Evolutionary conservation across 2,329 filamentous ascomycete genomes (phyloP).

Genomic region (Exophiala mesophila): DNA sequence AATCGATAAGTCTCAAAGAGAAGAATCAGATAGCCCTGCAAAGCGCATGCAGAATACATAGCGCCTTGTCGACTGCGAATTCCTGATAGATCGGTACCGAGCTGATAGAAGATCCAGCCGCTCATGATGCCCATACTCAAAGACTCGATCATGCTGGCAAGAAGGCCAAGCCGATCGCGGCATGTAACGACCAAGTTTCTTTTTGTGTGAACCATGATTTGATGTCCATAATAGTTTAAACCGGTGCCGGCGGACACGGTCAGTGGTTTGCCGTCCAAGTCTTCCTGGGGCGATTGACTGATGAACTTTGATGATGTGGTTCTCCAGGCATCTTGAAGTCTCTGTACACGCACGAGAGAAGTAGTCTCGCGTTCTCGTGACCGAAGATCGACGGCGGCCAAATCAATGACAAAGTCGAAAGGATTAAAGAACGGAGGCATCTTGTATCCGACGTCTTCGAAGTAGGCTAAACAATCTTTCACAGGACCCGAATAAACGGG

Average conservation of each 20-base stretch:
- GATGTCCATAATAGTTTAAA: constrained; percentile 1
- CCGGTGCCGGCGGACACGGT: constrained; percentile 1
- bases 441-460: constrained; percentile 54
- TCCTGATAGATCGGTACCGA: constrained; percentile 62
- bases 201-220: constrained; percentile 54
- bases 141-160: constrained; percentile 64
- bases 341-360: constrained; percentile 56
- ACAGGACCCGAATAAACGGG: constrained; percentile 63
- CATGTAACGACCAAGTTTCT: constrained; percentile 67
- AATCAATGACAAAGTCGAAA: constrained; percentile 69
- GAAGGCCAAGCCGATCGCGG: constrained; percentile 71
- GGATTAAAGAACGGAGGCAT: constrained; percentile 71
- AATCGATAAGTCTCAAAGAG: constrained; percentile 72
- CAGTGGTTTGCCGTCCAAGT: constrained; percentile 2
- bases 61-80: constrained; percentile 70
- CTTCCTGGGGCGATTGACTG: background rate
- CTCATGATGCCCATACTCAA: constrained; percentile 65
- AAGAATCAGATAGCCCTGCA: constrained; percentile 72
- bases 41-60: constrained; percentile 64
- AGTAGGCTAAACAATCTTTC: constrained; percentile 58
- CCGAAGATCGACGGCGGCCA: constrained; percentile 69
- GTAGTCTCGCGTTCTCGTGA: constrained; percentile 60
- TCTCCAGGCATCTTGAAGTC: constrained; percentile 58
- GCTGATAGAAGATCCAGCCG: constrained; percentile 66
- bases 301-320: background rate